Evolutionary conservation across 169 alveolate species (phyloP).

Genomic region (Eimeria brunetti): DNA sequence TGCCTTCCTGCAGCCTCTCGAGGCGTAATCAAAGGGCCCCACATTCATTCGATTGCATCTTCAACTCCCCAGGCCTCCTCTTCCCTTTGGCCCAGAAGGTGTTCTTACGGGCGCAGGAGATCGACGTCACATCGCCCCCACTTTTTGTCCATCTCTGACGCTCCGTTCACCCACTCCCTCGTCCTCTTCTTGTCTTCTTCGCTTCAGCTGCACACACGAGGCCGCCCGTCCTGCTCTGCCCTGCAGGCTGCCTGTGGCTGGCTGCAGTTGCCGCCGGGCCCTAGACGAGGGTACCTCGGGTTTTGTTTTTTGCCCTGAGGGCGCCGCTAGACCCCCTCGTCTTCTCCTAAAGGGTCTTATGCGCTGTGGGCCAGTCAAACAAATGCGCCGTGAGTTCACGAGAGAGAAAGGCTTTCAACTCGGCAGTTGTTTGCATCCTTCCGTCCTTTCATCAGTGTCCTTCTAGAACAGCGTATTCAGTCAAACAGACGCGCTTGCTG

Average conservation of each 20-base stretch:
- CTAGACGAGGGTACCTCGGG: background rate
- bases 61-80: constrained; percentile 2
- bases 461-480: background rate
- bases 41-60: constrained; percentile 3
- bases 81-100: background rate
- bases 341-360: background rate
- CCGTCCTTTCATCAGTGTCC: background rate
- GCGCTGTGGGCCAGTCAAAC: background rate
- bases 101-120: background rate
- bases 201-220: background rate
- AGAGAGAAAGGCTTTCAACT: background rate
- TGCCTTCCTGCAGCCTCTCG: constrained; percentile 7
- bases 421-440: background rate
- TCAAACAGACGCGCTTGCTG: background rate
- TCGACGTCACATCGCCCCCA: constrained; percentile 32
- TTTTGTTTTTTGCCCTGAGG: background rate
- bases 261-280: background rate
- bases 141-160: background rate
- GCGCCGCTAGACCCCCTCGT: background rate
- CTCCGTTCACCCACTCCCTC: background rate
- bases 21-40: background rate
- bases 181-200: background rate
- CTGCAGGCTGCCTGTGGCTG: background rate
- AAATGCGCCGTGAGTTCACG: background rate
- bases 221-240: background rate